Evolutionary conservation across 371 early-diverging fungal species (phyloP).

Genomic region (Mortierella sp.): DNA sequence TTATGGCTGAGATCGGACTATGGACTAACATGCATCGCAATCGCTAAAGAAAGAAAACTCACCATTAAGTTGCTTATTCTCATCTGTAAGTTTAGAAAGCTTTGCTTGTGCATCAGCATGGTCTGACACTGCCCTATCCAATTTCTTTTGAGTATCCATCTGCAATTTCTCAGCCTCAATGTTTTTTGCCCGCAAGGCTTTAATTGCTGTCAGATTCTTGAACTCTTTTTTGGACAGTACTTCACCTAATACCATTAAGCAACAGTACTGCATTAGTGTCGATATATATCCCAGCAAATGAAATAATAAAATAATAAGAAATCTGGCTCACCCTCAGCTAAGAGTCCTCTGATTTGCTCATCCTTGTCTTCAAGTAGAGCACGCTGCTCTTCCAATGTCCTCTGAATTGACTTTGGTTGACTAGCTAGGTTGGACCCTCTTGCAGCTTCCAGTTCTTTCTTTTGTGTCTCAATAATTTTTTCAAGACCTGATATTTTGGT

Average conservation of each 20-base stretch:
- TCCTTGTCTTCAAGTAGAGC: conserved; percentile 69
- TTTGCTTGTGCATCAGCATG: conserved; percentile 68
- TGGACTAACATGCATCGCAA: no score
- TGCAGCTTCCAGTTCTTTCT: conserved; percentile 50
- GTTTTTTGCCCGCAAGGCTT: conserved; percentile 78
- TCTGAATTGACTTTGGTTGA: conserved; percentile 49
- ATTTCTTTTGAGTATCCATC: conserved; percentile 69
- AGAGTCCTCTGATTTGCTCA: conserved; percentile 71
- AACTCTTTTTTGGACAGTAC: conserved; percentile 84
- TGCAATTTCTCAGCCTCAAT: conserved; percentile 72
- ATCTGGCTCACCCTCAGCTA: conserved; percentile 69
- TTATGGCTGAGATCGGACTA: no score
- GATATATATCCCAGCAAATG: background rate
- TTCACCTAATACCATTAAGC: conserved; percentile 67
- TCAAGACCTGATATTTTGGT: conserved; percentile 42
- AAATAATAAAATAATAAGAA: no score
- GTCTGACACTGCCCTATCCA: conserved; percentile 67
- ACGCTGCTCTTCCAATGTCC: conserved; percentile 62
- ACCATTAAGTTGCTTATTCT: conserved; percentile 71
- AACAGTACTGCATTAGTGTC: background rate
- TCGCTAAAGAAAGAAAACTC: background rate
- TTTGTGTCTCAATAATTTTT: conserved; percentile 42
- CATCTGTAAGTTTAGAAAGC: conserved; percentile 60
- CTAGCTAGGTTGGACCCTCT: conserved; percentile 22
- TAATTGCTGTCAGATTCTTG: conserved; percentile 78